phyloP scores from a whole-genome alignment of 345 rosid species.

The Raphanus raphanistrum region DNA sequence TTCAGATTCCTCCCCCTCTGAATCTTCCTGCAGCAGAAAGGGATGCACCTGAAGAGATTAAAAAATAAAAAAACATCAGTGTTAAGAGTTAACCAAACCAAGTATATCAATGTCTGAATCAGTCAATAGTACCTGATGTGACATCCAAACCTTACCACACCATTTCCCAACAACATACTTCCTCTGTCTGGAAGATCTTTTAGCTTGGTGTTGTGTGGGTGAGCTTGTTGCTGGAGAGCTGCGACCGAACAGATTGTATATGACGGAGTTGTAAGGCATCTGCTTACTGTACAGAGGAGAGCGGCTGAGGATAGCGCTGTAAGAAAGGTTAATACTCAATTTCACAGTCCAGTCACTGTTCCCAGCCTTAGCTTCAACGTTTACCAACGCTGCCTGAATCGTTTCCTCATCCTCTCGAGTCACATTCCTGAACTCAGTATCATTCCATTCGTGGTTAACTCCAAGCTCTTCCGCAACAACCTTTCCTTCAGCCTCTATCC shows the following conservation, averaged over 20 bases:
- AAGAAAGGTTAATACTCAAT: conserved; percentile 83
- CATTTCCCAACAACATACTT: conserved; percentile 91
- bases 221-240: conserved; percentile 54
- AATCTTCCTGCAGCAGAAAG: conserved; percentile 52
- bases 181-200: conserved; percentile 59
- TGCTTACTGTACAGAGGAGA: conserved; percentile 91
- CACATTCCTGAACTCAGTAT: conserved; percentile 58
- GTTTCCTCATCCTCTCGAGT: conserved; percentile 65
- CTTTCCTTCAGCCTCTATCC: conserved; percentile 81
- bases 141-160: conserved; percentile 99
- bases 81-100: background rate
- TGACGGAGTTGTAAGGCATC: conserved; percentile 89
- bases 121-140: conserved; percentile 63
- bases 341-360: conserved; percentile 95
- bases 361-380: conserved; percentile 77
- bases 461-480: conserved; percentile 73
- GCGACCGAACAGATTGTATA: conserved; percentile 84
- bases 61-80: conserved; percentile 31
- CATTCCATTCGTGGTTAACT: conserved; percentile 57
- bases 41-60: conserved; percentile 78
- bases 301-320: conserved; percentile 77
- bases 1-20: conserved; percentile 62
- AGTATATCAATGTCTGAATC: background rate
- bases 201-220: conserved; percentile 45
- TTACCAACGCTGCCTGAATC: conserved; percentile 66